Evolutionary conservation across 1,139 yeast genomes (phyloP).

Genomic region (Hanseniaspora gamundiae): DNA sequence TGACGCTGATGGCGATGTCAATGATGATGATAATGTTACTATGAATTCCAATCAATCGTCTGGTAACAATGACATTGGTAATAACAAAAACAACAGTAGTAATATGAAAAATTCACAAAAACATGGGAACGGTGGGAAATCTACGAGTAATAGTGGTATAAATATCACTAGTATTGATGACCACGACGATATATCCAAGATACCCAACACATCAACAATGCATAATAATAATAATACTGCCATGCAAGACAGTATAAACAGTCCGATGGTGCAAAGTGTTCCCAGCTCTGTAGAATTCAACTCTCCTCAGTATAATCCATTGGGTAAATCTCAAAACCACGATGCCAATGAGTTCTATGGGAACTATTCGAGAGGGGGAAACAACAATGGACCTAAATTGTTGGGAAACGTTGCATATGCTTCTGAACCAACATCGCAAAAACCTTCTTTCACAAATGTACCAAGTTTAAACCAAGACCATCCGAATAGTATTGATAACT

Average conservation of each 20-base stretch:
- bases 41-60: no score
- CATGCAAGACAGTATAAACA: no score
- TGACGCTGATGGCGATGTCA: constrained; percentile 9
- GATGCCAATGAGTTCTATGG: not conserved
- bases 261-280: constrained; percentile 6
- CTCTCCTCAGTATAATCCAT: not conserved
- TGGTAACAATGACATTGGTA: constrained; percentile 4
- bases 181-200: not conserved
- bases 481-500: not conserved
- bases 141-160: constrained; percentile 2
- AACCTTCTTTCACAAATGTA: not conserved
- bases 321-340: not conserved
- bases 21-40: no score
- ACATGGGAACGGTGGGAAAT: no score
- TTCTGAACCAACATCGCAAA: not conserved
- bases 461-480: not conserved
- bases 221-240: constrained; percentile 1
- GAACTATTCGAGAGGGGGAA: constrained; percentile 2
- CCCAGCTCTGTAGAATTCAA: constrained; percentile 2
- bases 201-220: not conserved
- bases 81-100: constrained; percentile 4
- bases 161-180: constrained; percentile 5
- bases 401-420: not conserved
- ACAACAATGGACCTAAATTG: constrained; percentile 1
- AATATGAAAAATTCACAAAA: constrained; percentile 6